Base-by-base conservation (phyloP, 2,329 filamentous ascomycete genomes). In the Fusarium sterilihyphosum region DNA sequence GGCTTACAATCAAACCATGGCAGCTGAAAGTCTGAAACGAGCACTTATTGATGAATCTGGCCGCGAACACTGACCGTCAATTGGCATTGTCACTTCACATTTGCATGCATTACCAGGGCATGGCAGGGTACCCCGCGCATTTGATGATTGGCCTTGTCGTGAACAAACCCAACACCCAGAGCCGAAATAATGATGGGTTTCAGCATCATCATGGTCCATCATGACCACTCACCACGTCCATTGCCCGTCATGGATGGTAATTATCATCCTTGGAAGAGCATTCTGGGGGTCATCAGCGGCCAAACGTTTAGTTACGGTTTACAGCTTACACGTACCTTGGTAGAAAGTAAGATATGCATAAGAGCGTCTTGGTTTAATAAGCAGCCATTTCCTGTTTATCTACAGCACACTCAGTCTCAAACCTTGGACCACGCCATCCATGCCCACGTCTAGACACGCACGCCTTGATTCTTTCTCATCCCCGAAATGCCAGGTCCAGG, bases 191-290 rank as follows among this genome's bases (percentile, higher is more conserved):
- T 75, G 70, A 76, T 73, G 60, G 60, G 61, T 61, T 69, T 70
- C 67, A 71, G 69, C 61, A 74, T 73, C 71, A 71, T 73, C 53
- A 74, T 73, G 72, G 72, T 38, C 58, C 61, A 73, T 74, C 72
- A 74, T 70, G 60, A 46, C 59, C 50, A 61, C 40, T 17, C n/a
- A 37, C 31, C 31, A 53, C 50, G 17, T 16, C 35, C 52, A 67
- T 41, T 40, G 26, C 33, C 65, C 33, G 53, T 47, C 35, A 58
- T 59, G 40, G 31, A 50, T 54, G 40, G 26, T n/a, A 50, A 38
- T 33, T 52, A 26, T 18, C 33, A 35, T 54, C 35, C 31, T 62
- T 58, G 50, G 41, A 61, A 46, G 24, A 64, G 26, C 17, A 35
- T 66, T 59, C 38, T 60, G 40, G 22, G 31, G 35, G 22, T 38